Evolutionary conservation across 768 basidiomycete species (phyloP), one percentile per base, ranked within the genome.

Genomic region (Crassisporium funariophilum): DNA sequence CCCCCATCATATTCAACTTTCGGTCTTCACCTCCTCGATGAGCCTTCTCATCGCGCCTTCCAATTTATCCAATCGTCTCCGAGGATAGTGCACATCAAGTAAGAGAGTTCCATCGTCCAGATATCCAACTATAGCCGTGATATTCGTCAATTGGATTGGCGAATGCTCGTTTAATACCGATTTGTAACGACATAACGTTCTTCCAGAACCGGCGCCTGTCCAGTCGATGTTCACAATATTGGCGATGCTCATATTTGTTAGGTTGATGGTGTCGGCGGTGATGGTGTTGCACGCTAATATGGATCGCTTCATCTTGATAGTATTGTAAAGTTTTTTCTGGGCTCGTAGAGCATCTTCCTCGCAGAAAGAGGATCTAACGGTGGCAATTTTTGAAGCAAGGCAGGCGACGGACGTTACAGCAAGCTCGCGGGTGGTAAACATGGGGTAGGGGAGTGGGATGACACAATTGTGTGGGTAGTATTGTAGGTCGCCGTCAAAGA

Each of bases 211-310:
- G 2, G 64, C 42, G 2, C 56, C 39, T 16, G 57, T 61, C 71
- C 71, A 73, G 41, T 73, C 66, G 7, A 66, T 47, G 37, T 72
- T 68, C 13, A 73, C 24, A 19, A 72, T 71, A 10, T 67, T 59
- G 7, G 67, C 68, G 7, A 65, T 64, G 16, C 67, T 68, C 21
- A 72, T 66, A 45, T 73, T 71, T 22, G 70, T 70, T 3, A 73
- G 27, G 1, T 63, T 44, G 8, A 74, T 43, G 0, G 62, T 65
- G 29, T 72, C 71, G 20, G 67, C 46, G 5, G 67, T 69, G 12
- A 50, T 49, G 0, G 60, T 60, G 48, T 69, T 62, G 5, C 56
- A 49, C 0, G 69, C 68, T 50, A 70, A 63, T 15, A 43, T 35
- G 13, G 31, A 4, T 59, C 56, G 16, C 24, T 45, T 12, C 50